Conservation (phyloP, 805 yeast species). For the Candida michaelii region DNA sequence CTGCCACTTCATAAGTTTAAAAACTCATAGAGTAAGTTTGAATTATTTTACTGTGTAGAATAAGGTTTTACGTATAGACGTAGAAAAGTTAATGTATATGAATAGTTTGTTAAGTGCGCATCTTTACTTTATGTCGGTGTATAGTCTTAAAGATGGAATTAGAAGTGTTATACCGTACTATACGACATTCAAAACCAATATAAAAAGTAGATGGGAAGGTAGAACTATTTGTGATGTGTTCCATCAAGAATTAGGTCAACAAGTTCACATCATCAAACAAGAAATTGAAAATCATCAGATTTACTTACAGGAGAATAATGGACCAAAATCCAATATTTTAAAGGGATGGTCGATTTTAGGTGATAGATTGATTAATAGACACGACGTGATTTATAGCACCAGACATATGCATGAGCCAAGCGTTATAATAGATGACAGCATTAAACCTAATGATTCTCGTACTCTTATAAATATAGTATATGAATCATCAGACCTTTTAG, state of each 20-base stretch:
- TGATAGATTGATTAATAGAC: constrained; percentile 16
- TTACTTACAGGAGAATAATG: constrained; percentile 24
- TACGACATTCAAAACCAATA: constrained; percentile 28
- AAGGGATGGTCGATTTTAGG: constrained; percentile 22
- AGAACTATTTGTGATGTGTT: constrained; percentile 31
- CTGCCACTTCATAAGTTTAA: constrained; percentile 15
- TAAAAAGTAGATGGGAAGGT: constrained; percentile 41
- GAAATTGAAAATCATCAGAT: constrained; percentile 27
- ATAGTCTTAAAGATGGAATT: constrained; percentile 27
- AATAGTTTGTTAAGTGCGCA: no score
- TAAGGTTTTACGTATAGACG: constrained; percentile 29
- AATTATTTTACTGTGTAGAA: constrained; percentile 18
- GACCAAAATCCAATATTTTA: constrained; percentile 18
- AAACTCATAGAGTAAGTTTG: no score
- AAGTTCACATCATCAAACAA: constrained; percentile 18
- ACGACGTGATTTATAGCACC: constrained; percentile 29
- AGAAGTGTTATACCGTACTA: constrained; percentile 39
- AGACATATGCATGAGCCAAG: constrained; percentile 50
- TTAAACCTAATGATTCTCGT: constrained; percentile 10
- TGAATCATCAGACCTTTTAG: constrained; percentile 39
- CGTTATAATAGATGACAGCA: constrained; percentile 22
- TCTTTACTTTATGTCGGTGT: background rate
- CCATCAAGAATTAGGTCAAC: constrained; percentile 35
- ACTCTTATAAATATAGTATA: constrained; percentile 25
- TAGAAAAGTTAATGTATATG: constrained; percentile 24